A percentile compares a stretch with the other conserved stretches of the same genome.
Conservation (phyloP, 2,329 filamentous ascomycete species). For the Colletotrichum eleusines region DNA sequence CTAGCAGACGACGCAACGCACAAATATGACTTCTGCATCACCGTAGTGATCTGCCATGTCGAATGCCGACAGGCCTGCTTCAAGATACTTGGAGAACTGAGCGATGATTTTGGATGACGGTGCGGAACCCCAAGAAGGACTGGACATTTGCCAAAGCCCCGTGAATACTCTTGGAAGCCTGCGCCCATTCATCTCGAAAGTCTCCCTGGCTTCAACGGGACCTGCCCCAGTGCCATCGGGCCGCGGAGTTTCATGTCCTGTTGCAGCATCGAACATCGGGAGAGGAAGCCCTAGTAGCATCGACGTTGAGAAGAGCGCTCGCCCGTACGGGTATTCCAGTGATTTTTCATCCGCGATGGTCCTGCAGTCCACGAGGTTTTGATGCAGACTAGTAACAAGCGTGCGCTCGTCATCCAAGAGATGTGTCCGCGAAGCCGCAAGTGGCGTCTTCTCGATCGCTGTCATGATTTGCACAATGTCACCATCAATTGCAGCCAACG, state of each 20-base stretch:
- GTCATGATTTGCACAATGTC: conserved; percentile 53
- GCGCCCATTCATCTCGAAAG: conserved; percentile 44
- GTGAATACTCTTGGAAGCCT: conserved; percentile 48
- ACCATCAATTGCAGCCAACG: conserved; percentile 45
- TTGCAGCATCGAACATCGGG: not conserved
- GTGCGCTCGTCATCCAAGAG: conserved; percentile 41
- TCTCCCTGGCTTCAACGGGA: conserved; percentile 40
- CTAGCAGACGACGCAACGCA: conserved; percentile 30
- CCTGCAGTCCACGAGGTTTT: conserved; percentile 9
- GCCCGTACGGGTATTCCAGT: conserved; percentile 16
- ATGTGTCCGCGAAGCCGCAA: conserved; percentile 42
- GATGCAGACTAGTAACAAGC: not conserved
- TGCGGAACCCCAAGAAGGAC: conserved; percentile 48
- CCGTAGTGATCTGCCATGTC: conserved; percentile 55
- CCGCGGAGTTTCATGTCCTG: not conserved
- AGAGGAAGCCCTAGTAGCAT: conserved; percentile 16
- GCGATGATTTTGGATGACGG: conserved; percentile 45
- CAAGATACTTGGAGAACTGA: conserved; percentile 46
- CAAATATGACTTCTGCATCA: conserved; percentile 39
- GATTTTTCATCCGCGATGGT: not conserved
- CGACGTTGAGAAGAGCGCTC: conserved; percentile 20
- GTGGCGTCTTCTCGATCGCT: conserved; percentile 50
- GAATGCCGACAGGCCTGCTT: conserved; percentile 46
- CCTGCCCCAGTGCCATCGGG: not conserved
- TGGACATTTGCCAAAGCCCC: conserved; percentile 51